These are phyloP conservation scores for Zopfochytrium polystomum DNA, from an alignment of 371 early-diverging fungal genomes.

Conservation along the genomic window DNA sequence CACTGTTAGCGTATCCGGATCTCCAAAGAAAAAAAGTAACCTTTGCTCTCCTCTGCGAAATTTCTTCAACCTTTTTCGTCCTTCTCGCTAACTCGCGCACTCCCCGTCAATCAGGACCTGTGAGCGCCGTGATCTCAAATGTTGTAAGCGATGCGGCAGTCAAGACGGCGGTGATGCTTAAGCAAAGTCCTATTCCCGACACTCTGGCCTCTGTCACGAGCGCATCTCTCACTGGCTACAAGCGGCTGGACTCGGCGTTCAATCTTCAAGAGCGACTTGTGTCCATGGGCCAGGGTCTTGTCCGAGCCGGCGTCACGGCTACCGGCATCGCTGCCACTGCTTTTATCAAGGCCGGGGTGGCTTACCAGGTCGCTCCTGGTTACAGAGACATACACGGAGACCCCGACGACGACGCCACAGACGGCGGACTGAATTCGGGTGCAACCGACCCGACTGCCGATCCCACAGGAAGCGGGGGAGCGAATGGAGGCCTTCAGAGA, in stretches of 20 bases:
- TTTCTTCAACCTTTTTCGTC: too few species aligned
- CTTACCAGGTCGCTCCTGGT: conserved; percentile 31
- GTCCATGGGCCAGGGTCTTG: conserved; percentile 15
- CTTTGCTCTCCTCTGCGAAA: too few species aligned
- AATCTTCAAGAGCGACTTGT: conserved; percentile 21
- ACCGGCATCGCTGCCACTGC: conserved; percentile 29
- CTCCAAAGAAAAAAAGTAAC: too few species aligned
- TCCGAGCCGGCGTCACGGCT: conserved; percentile 19
- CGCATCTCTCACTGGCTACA: conserved; percentile 22
- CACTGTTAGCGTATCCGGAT: too few species aligned
- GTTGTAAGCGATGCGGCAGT: conserved; percentile 20
- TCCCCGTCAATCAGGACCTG: too few species aligned
- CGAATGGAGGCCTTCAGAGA: conserved; percentile 6
- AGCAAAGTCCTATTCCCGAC: conserved; percentile 33
- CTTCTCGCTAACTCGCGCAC: too few species aligned
- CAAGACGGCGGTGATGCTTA: conserved; percentile 27
- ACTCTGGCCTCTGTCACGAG: conserved; percentile 13
- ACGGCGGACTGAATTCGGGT: neutral
- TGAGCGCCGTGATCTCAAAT: conserved; percentile 5
- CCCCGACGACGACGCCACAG: conserved; percentile 10
- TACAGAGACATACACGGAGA: conserved; percentile 19
- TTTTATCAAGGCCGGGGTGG: conserved; percentile 29
- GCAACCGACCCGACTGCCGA: neutral
- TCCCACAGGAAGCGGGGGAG: neutral
- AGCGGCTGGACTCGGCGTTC: conserved; percentile 26